These are phyloP conservation scores for Fusarium sterilihyphosum DNA, from an alignment of 2,329 filamentous ascomycete species.

Conservation along the genomic window DNA sequence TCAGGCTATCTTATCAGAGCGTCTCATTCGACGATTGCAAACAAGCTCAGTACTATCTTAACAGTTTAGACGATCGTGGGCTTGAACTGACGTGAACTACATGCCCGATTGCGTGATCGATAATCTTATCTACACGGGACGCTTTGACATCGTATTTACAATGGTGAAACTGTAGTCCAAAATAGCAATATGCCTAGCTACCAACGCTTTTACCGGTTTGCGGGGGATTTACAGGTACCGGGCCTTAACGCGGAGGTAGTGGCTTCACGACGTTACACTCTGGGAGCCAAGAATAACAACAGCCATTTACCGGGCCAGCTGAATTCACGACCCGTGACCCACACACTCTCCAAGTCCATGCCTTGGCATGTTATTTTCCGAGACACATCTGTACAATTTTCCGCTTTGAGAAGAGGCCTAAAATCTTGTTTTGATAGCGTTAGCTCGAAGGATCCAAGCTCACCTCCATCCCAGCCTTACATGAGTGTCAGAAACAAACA, in stretches of 20 bases:
- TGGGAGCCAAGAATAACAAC: not conserved
- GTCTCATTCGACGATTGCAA: not conserved
- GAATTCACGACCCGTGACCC: not conserved
- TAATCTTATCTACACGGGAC: not conserved
- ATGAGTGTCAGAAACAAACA: not conserved
- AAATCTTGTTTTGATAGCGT: not conserved
- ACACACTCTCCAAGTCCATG: not conserved
- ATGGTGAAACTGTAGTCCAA: not conserved
- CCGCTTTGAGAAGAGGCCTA: not conserved
- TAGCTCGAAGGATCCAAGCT: not conserved
- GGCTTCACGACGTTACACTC: not conserved
- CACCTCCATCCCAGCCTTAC: not conserved
- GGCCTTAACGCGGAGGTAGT: not conserved
- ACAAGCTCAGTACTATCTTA: not conserved
- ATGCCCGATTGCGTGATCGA: slow-evolving; percentile 8
- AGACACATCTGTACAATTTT: not conserved
- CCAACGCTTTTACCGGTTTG: not conserved
- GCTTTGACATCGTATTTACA: not conserved
- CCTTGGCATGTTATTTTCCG: not conserved
- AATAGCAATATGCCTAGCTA: not conserved
- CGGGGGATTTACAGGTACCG: slow-evolving; percentile 12
- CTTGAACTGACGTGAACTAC: not conserved
- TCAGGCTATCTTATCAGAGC: not conserved
- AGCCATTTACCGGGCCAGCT: not conserved
- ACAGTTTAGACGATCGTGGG: not conserved